Evolutionary conservation across 768 basidiomycete genomes (phyloP).

Genomic region (Tricholoma furcatifolium): DNA sequence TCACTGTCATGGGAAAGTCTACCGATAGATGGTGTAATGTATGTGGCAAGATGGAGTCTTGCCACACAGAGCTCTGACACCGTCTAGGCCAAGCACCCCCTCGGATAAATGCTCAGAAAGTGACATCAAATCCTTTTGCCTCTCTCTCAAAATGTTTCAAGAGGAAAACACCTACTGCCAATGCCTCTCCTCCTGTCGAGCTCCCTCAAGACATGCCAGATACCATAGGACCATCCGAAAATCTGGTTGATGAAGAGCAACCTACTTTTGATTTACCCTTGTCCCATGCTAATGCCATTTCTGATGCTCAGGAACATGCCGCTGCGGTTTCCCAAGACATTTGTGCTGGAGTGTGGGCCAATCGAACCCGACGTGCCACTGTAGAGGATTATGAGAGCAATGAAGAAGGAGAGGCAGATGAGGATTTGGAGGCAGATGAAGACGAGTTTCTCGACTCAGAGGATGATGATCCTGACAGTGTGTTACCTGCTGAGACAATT

Average conservation of each 20-base stretch:
- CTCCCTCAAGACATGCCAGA: neutral
- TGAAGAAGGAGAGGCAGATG: conserved; percentile 2
- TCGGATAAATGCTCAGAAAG: neutral
- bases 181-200: neutral
- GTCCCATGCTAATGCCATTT: no score
- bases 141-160: neutral
- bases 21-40: neutral
- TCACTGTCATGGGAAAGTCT: conserved; percentile 1
- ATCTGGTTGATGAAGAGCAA: no score
- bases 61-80: neutral
- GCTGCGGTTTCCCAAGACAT: neutral
- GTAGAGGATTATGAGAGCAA: conserved; percentile 8
- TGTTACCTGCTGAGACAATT: conserved; percentile 12
- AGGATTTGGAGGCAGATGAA: conserved; percentile 2
- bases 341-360: conserved; percentile 1
- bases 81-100: neutral
- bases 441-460: conserved; percentile 6
- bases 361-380: neutral
- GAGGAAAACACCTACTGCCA: neutral
- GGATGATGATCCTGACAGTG: conserved; percentile 4
- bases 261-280: no score
- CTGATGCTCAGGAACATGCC: neutral
- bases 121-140: neutral
- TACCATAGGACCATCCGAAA: neutral
- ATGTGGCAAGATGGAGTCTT: neutral